Evolutionary conservation across 2,329 filamentous ascomycete genomes (phyloP), one percentile per base, ranked within the genome.

Genomic region (Colletotrichum theobromicola): DNA sequence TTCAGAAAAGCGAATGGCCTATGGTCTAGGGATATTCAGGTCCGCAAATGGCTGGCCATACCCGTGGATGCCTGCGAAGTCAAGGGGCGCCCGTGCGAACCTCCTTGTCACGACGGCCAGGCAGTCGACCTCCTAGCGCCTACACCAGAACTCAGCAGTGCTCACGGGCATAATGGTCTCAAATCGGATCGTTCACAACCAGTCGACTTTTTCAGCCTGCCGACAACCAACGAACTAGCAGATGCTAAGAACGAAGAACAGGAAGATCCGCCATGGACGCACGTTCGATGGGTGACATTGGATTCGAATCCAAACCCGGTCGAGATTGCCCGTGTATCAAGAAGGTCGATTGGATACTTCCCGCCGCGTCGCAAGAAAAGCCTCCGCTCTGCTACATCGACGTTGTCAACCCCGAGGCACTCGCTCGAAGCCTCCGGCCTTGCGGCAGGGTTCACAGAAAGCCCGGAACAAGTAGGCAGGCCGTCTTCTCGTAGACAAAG

Each of bases 1-100:
- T 93, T 99, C 77, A 90, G 95, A 73, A 97, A 94, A 82, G 93
- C 95, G 50, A 99, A 99, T 82, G 92, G 97, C 13, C 92, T 99
- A 80, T 99, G 97, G 97, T 95, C 95, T 8, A 95, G 95, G 77
- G 97, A 98, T 81, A 93, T 98, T 42, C 96, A 98, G 82, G 91
- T 93, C 62, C 92, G 96, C 74, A 94, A 94, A 79, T 93, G 91
- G 77, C 89, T 99, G 18, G 89, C 96, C 10, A 86, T 99, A 67
- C 97, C 97, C 0, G 95, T 98, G 6, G 96, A 98, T 82, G 94
- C 95, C 53, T 98, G 96, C 82, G 93, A 94, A 55, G 88, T 96
- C 55, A 97, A 95, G 80, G 95, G 96, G 34, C 90, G 92, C 65
- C 90, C 90, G 18, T 92, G 91, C 79, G 88, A 90, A n/a, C 83